Percentiles rank a stretch among this genome's conserved stretches.
phyloP scores from a whole-genome alignment of 2,329 filamentous ascomycete species.

The Hyphodiscus sp. region DNA sequence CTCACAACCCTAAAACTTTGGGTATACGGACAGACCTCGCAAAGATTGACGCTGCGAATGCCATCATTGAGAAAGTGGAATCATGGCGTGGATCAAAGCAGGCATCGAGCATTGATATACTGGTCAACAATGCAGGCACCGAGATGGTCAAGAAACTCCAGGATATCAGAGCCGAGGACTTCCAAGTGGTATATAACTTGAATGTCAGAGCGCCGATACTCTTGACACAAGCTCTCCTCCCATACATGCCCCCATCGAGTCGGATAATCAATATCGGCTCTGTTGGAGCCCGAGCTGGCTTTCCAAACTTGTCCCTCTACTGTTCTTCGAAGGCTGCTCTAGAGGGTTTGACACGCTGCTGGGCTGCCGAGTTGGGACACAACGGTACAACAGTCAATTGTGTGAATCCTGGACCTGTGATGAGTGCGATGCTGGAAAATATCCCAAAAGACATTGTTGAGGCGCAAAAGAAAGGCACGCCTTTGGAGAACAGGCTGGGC shows the following conservation, averaged over 20 bases:
- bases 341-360: constrained; percentile 51
- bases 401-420: constrained; percentile 4
- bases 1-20: constrained; percentile 32
- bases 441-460: background rate
- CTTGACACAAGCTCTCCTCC: constrained; percentile 45
- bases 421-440: constrained; percentile 1
- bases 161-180: background rate
- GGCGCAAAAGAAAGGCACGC: background rate
- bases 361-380: constrained; percentile 36
- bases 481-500: constrained; percentile 1
- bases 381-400: constrained; percentile 5
- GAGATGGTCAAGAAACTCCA: background rate
- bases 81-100: background rate
- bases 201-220: constrained; percentile 50
- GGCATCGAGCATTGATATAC: constrained; percentile 30
- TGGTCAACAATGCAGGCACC: constrained; percentile 36
- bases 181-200: constrained; percentile 1
- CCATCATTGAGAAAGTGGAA: constrained; percentile 17
- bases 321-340: constrained; percentile 52
- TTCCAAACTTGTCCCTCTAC: constrained; percentile 35
- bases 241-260: constrained; percentile 37
- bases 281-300: background rate
- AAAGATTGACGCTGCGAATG: constrained; percentile 31
- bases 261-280: constrained; percentile 46
- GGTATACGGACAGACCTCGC: constrained; percentile 48